Base-by-base conservation (phyloP, 352 stramenopile species). In the Phytophthora multivora region DNA sequence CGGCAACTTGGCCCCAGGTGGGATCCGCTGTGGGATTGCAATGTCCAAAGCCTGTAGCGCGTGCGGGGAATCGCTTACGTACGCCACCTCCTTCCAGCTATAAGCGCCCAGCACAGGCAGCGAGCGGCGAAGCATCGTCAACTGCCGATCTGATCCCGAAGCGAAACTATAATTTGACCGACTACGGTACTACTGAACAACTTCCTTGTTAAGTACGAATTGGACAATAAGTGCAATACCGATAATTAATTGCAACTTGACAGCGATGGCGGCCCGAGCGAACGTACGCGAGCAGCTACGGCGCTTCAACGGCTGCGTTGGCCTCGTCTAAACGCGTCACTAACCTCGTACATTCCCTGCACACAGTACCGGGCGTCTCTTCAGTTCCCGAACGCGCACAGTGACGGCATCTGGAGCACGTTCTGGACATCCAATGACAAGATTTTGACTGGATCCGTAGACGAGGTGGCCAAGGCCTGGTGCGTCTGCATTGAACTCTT, bases 401-500 rank as follows among this genome's bases (percentile, higher is more conserved):
- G 83, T 61, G 87, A 95, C 55, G 86, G 87, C 59, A 91, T 96
- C 45, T 96, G 88, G 85, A 93, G 79, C 73, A 91, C 86, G 33
- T 92, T 89, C 69, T 96, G 89, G 89, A 96, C 89, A 42, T 76
- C 75, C 45, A 85, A 90, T 61, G 84, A 94, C 71, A 89, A 93
- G 70, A 91, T 96, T 71, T 71, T 96, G 41, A 93, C 86, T 8
- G 89, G 87, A 41, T 96, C 87, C 1, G 83, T 96, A 47, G 89
- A 96, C 55, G 89, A 96, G 70, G 84, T 93, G 15, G 88, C 87
- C 53, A 95, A 93, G 71, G 80, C 74, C 23, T 96, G 88, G 88
- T 90, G 43, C 48, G 76, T 58, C n/a, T n/a, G 28, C 28, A 16
- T 12, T 47, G 5, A 19, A 23, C 2, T 26, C 16, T 15, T 6